These are phyloP conservation scores for Solanum hybrid DNA, from an alignment of 305 asterid genomes.

Conservation along the genomic window DNA sequence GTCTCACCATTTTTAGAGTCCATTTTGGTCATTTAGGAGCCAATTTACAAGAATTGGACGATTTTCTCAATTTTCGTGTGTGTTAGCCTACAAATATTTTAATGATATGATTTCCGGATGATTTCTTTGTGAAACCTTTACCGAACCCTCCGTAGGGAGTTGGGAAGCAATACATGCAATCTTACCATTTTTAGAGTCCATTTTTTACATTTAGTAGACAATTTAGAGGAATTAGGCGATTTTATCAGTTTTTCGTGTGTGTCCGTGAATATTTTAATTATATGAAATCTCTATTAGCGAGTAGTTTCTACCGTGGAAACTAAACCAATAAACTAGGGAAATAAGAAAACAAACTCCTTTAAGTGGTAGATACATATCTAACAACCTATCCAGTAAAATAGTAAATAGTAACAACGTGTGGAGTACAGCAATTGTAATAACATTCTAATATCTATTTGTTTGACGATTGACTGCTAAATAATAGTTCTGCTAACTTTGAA, in stretches of 20 bases:
- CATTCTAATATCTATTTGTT: not conserved
- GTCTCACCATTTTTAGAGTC: not conserved
- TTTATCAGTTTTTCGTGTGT: too few species aligned
- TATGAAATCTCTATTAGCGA: not conserved
- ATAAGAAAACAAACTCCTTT: not conserved
- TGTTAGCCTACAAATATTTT: too few species aligned
- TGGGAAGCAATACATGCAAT: too few species aligned
- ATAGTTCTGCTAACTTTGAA: not conserved
- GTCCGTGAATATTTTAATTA: not conserved
- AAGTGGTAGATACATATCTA: not conserved
- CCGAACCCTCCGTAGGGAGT: not conserved
- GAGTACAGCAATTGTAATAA: not conserved
- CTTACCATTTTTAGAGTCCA: not conserved
- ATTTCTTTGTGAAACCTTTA: not conserved
- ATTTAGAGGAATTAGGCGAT: too few species aligned
- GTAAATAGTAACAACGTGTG: not conserved
- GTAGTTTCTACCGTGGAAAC: not conserved
- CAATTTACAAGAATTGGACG: too few species aligned
- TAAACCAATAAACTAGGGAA: not conserved
- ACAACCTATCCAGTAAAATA: not conserved
- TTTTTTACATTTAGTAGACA: fast-evolving
- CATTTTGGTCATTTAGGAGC: too few species aligned
- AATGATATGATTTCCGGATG: too few species aligned
- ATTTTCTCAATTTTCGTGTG: too few species aligned
- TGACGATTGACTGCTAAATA: not conserved